Percentiles rank a stretch among this genome's conserved stretches.
phyloP scores from a whole-genome alignment of 805 yeast genomes.

The Candida glaebosa region DNA sequence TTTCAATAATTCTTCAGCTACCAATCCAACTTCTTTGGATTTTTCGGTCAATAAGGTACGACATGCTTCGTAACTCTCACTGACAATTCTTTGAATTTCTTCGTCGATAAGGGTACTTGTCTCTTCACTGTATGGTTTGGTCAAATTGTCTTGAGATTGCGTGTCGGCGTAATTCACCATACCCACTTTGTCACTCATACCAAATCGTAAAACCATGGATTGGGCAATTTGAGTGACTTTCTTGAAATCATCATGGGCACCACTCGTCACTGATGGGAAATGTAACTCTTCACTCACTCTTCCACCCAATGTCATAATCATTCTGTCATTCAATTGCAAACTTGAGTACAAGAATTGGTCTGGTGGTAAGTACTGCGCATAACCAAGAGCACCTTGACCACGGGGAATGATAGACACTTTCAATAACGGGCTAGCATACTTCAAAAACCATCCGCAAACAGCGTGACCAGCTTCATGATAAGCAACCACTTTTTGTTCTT shows the following conservation, averaged over 20 bases:
- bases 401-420: slow-evolving; percentile 97
- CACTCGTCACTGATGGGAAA: slow-evolving; percentile 88
- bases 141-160: slow-evolving; percentile 60
- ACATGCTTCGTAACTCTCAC: slow-evolving; percentile 73
- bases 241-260: slow-evolving; percentile 95
- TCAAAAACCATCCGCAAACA: slow-evolving; percentile 93
- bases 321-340: slow-evolving; percentile 78
- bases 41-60: slow-evolving; percentile 63
- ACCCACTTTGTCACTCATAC: slow-evolving; percentile 90
- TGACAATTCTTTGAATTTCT: slow-evolving; percentile 77
- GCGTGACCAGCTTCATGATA: slow-evolving; percentile 99
- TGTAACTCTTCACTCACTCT: slow-evolving; percentile 94
- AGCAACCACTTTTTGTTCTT: slow-evolving; percentile 88
- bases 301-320: slow-evolving; percentile 97
- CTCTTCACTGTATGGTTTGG: slow-evolving; percentile 86
- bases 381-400: slow-evolving; percentile 95
- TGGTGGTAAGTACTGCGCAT: slow-evolving; percentile 95
- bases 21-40: slow-evolving; percentile 70
- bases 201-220: slow-evolving; percentile 86
- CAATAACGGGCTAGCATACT: slow-evolving; percentile 87
- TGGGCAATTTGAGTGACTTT: slow-evolving; percentile 93
- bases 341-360: slow-evolving; percentile 79
- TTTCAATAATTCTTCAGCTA: slow-evolving; percentile 80
- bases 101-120: slow-evolving; percentile 78
- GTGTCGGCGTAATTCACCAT: slow-evolving; percentile 71